Base-by-base conservation (phyloP, 306 rosid species). In the Pyrus betulifolia region DNA sequence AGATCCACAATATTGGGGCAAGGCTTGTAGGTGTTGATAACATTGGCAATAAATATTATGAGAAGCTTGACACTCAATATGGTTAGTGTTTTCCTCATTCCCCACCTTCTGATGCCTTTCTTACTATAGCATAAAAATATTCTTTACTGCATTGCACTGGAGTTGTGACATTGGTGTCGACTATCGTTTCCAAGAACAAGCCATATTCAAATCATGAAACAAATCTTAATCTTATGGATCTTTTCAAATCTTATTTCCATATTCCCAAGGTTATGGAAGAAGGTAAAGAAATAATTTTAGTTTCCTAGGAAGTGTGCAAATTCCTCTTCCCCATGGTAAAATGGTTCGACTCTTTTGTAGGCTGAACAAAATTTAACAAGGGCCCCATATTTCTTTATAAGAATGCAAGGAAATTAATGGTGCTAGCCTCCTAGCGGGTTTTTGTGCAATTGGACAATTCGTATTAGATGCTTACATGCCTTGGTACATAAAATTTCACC, bases 1-100 rank as follows among this genome's bases (percentile, higher is more conserved):
- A 96, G 90, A 96, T 96, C 88, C 99, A 96, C 80, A 92, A 89
- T 77, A 91, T 96, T 51, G 96, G 97, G 75, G 98, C 96, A 45
- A 92, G 55, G 46, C 87, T 95, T 67, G 97, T 95, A 74, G 98
- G 99, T 79, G 91, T 92, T 81, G 99, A 95, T 86, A 88, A 92
- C 75, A 77, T 87, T 82, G 99, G 99, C 52, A 95, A 92, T 82
- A 92, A 92, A 86, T 95, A 95, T 74, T 95, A 87, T 61, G 92
- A 95, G 96, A 91, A 67, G 42, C 89, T 88, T 28, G 86, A 85
- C 77, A 63, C 49, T 52, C 97, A 89, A 74, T 87, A 59, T 82
- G 99, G 99, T 95, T 54, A 80, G 96, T 85, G 28, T 64, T 77
- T 49, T 69, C 22, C 59, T 44, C 76, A 35, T 14, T 35, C 52